Percentiles rank a stretch among this genome's conserved stretches.
phyloP scores from a whole-genome alignment of 129 eudicot genomes.

The Rutidosis leptorrhynchoides region DNA sequence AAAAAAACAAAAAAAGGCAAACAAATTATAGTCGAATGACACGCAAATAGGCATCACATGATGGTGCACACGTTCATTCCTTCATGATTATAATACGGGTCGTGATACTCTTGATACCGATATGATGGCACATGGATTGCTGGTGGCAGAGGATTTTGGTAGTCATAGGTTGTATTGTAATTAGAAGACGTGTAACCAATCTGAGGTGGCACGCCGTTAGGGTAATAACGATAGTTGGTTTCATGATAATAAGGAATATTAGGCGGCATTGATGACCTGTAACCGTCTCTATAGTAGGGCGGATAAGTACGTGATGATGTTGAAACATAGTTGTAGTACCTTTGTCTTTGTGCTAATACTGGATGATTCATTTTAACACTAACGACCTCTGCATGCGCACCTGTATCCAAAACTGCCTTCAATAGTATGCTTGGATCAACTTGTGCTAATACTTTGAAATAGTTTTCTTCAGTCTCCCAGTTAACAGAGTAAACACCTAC shows the following conservation, averaged over 20 bases:
- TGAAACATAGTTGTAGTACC: neutral
- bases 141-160: neutral
- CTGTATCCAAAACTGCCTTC: neutral
- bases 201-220: neutral
- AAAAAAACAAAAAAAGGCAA: neutral
- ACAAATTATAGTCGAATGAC: neutral
- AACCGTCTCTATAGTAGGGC: neutral
- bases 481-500: neutral
- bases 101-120: neutral
- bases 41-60: neutral
- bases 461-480: neutral
- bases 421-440: constrained; percentile 4
- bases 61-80: neutral
- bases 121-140: neutral
- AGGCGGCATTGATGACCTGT: constrained; percentile 3
- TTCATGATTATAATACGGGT: neutral
- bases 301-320: neutral
- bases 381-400: constrained; percentile 1
- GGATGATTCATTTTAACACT: neutral
- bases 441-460: neutral
- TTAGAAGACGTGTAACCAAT: neutral
- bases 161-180: neutral
- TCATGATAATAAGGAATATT: neutral
- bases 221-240: neutral
- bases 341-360: neutral